phyloP scores from a whole-genome alignment of 2,329 filamentous ascomycete genomes.

The Penicillium sp. region DNA sequence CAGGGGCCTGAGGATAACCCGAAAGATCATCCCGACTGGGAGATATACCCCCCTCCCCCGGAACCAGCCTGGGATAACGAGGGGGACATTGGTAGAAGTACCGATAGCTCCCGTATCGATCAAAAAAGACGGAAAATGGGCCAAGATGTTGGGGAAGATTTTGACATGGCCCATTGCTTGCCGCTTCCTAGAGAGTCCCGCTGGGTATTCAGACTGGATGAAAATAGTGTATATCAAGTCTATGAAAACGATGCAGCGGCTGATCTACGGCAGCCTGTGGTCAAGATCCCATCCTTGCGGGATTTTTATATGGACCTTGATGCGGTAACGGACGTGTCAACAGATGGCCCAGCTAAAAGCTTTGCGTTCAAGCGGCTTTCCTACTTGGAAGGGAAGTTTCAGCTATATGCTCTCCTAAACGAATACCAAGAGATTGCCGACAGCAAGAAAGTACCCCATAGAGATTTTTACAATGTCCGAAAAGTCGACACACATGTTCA shows the following conservation, averaged over 20 bases:
- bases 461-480: constrained; percentile 97
- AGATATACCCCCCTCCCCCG: constrained; percentile 82
- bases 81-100: no score
- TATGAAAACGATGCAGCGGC: constrained; percentile 61
- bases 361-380: constrained; percentile 91
- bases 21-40: constrained; percentile 72
- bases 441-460: constrained; percentile 92
- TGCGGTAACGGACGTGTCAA: constrained; percentile 74
- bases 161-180: constrained; percentile 67
- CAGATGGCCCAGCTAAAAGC: constrained; percentile 90
- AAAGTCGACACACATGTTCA: constrained; percentile 99
- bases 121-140: constrained; percentile 71
- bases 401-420: constrained; percentile 83
- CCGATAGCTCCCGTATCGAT: no score
- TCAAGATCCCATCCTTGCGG: constrained; percentile 79
- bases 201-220: constrained; percentile 70
- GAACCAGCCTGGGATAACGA: constrained; percentile 77
- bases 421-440: constrained; percentile 97
- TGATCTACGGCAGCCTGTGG: constrained; percentile 59
- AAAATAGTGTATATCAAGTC: constrained; percentile 82
- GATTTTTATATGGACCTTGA: constrained; percentile 96
- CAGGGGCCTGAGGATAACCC: constrained; percentile 80
- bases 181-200: constrained; percentile 63
- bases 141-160: constrained; percentile 84
- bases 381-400: constrained; percentile 94